Base-by-base conservation (phyloP, 164 flowering plant species). In the Buxus sempervirens region DNA sequence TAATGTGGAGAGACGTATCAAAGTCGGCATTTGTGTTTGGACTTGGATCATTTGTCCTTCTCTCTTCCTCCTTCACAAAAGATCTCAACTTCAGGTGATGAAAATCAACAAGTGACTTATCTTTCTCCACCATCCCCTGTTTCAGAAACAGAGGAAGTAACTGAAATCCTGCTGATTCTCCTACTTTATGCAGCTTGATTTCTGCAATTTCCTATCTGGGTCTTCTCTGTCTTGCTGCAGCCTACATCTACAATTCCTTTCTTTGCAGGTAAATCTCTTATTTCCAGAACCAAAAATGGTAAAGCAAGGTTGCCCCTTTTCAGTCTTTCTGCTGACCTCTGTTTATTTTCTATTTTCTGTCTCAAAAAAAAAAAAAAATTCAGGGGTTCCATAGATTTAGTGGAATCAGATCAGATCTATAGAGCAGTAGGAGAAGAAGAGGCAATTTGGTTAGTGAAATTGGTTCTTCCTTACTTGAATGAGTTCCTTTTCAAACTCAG, bases 1-100 rank as follows among this genome's bases (percentile, higher is more conserved):
- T 94, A 1, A 89, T 94, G 96, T 94, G 98, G 98, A 92, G 82
- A 81, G 91, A 94, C 70, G 79, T 85, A 49, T 78, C 91, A 13
- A 90, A 76, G 82, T 90, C 98, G 16, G 88, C 93, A 66, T 78
- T 92, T 15, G 70, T 85, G 4, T 94, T 91, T 73, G 93, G 93
- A 26, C 54, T 83, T 22, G 97, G 98, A 64, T 78, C 89, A 70
- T 87, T 91, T 57, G 63, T 80, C 26, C 80, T 89, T 19, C 66
- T 92, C 38, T 90, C 91, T 57, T 83, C 91, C 16, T 84, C 89
- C 51, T 89, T 73, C 69, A 78, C 93, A 36, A 75, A 80, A 66
- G 89, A 92, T 75, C 77, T 95, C 69, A 86, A 88, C 57, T 78
- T 92, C 81, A 95, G 98, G 98, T 88, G 22, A 58, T 65, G 15